These are phyloP conservation scores for Elsinoe necatrix DNA, from an alignment of 2,329 filamentous ascomycete species.

Conservation along the genomic window DNA sequence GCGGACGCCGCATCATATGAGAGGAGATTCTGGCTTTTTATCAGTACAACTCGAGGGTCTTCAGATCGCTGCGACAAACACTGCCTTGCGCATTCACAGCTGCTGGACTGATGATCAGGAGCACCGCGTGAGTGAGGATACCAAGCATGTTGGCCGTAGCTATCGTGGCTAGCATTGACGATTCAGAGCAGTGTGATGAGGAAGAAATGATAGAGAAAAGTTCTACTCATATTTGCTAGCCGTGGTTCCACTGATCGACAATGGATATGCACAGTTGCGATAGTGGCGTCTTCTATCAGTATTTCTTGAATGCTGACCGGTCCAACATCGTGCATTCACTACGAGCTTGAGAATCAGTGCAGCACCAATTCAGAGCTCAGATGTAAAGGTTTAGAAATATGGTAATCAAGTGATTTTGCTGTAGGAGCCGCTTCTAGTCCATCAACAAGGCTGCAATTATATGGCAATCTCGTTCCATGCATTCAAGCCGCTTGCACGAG, in stretches of 20 bases:
- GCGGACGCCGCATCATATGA: not conserved
- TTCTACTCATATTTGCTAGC: constrained; percentile 1
- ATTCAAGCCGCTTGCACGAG: too few species aligned
- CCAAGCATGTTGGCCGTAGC: not conserved
- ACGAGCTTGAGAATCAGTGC: too few species aligned
- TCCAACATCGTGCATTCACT: too few species aligned
- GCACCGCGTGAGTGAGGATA: not conserved
- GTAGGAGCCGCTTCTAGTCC: too few species aligned
- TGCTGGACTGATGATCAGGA: not conserved
- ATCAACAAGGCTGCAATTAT: too few species aligned
- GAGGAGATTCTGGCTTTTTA: not conserved
- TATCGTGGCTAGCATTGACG: not conserved
- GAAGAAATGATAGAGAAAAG: not conserved
- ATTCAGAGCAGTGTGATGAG: too few species aligned
- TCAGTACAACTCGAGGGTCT: not conserved
- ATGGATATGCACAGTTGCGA: constrained; percentile 40
- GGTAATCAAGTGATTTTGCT: too few species aligned
- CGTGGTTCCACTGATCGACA: constrained; percentile 34
- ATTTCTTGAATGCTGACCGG: too few species aligned
- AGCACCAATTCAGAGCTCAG: too few species aligned
- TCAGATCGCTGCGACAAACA: not conserved
- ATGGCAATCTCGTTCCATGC: too few species aligned
- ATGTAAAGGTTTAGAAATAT: too few species aligned
- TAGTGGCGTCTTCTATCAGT: constrained; percentile 28
- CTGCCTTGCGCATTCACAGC: not conserved